These are phyloP conservation scores for Rusavskia elegans DNA, from an alignment of 495 filamentous ascomycete genomes.

Conservation along the genomic window DNA sequence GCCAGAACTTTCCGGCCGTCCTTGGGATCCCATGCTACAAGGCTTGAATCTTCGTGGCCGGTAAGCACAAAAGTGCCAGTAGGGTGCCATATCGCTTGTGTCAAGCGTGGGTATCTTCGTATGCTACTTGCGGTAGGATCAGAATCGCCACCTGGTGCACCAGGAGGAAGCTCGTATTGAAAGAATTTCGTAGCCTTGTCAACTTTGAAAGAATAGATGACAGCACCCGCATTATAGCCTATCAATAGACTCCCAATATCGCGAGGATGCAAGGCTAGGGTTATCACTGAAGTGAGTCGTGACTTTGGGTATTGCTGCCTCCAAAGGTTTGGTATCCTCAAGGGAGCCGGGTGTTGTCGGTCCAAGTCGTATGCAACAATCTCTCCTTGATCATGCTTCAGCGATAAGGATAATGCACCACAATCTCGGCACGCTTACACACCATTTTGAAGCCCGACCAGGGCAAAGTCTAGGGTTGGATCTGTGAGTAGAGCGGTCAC, in stretches of 20 bases:
- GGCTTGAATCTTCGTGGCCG: slow-evolving; percentile 72
- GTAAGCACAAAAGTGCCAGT: slow-evolving; percentile 83
- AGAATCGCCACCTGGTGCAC: slow-evolving; percentile 74
- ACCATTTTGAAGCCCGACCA: slow-evolving; percentile 62
- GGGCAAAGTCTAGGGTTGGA: slow-evolving; percentile 78
- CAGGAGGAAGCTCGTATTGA: slow-evolving; percentile 63
- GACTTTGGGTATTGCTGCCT: slow-evolving; percentile 41
- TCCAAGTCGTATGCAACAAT: slow-evolving; percentile 83
- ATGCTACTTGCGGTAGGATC: slow-evolving; percentile 32
- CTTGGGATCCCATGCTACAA: slow-evolving; percentile 90
- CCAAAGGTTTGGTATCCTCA: slow-evolving; percentile 78
- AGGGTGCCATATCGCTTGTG: slow-evolving; percentile 81
- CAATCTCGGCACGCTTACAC: slow-evolving; percentile 3
- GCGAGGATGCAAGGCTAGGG: slow-evolving; percentile 69
- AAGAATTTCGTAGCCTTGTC: slow-evolving; percentile 61
- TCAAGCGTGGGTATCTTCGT: slow-evolving; percentile 51
- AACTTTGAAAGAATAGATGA: slow-evolving; percentile 85
- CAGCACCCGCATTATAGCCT: slow-evolving; percentile 73
- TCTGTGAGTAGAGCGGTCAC: slow-evolving; percentile 62
- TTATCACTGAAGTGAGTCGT: slow-evolving; percentile 44
- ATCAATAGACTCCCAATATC: slow-evolving; percentile 88
- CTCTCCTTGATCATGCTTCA: slow-evolving; percentile 38
- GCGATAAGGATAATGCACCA: background rate
- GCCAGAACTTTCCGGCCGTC: slow-evolving; percentile 79
- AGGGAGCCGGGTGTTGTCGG: slow-evolving; percentile 54